Conservation (phyloP, 176 grass and related monocot genomes). For the Themeda triandra region DNA sequence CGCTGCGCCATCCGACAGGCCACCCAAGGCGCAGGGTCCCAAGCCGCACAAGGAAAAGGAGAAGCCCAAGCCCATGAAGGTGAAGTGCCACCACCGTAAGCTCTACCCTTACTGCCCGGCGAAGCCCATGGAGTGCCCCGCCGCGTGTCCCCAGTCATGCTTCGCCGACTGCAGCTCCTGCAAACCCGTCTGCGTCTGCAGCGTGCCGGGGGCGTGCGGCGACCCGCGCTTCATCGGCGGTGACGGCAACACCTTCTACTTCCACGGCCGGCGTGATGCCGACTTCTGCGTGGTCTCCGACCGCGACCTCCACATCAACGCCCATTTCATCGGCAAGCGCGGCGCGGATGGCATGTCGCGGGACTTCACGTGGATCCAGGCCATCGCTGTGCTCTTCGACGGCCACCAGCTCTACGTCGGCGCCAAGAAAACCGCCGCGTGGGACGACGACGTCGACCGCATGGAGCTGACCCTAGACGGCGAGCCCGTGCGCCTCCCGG, state of each 20-base stretch:
- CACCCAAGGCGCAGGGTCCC: slow-evolving; percentile 13
- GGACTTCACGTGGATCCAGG: slow-evolving; percentile 60
- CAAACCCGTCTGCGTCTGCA: slow-evolving; percentile 41
- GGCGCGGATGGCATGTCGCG: slow-evolving; percentile 29
- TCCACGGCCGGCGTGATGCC: slow-evolving; percentile 36
- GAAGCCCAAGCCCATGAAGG: slow-evolving; percentile 5
- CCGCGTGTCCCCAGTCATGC: background rate
- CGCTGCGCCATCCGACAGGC: background rate
- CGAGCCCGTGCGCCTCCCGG: background rate
- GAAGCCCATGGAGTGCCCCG: slow-evolving; percentile 27
- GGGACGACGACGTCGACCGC: slow-evolving; percentile 47
- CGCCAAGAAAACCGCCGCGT: slow-evolving; percentile 32
- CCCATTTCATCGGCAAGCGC: slow-evolving; percentile 54
- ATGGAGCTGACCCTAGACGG: slow-evolving; percentile 36
- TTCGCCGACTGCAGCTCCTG: slow-evolving; percentile 24
- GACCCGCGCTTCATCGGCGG: slow-evolving; percentile 64
- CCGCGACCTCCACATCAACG: slow-evolving; percentile 58
- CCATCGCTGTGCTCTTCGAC: slow-evolving; percentile 49
- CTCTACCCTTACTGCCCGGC: background rate
- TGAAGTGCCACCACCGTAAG: slow-evolving; percentile 16
- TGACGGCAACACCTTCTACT: slow-evolving; percentile 58
- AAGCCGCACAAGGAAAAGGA: background rate
- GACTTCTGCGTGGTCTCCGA: slow-evolving; percentile 61
- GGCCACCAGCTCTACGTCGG: slow-evolving; percentile 43
- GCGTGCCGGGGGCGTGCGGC: slow-evolving; percentile 28